Evolutionary conservation across 1,284 basidiomycete genomes (phyloP).

Genomic region (Austroboletus novae-zelandiae): DNA sequence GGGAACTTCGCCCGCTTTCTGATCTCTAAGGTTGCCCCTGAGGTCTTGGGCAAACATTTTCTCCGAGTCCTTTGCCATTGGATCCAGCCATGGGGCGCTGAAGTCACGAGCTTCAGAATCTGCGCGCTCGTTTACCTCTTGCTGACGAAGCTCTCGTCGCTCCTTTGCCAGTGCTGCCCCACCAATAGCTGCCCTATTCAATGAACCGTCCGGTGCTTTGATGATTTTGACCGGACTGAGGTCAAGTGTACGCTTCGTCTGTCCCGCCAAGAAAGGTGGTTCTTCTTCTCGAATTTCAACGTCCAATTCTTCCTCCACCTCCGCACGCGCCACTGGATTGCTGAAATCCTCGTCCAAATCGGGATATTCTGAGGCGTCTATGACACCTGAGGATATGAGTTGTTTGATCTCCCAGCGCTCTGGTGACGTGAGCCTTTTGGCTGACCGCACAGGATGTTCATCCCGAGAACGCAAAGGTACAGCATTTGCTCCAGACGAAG

Average conservation of each 20-base stretch:
- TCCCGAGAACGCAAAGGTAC: constrained; percentile 59
- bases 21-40: constrained; percentile 78
- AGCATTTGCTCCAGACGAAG: constrained; percentile 65
- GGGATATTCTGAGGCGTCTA: constrained; percentile 93
- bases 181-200: constrained; percentile 93
- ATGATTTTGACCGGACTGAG: constrained; percentile 97
- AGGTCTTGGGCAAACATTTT: constrained; percentile 93
- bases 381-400: constrained; percentile 92
- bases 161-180: constrained; percentile 95
- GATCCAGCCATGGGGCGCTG: constrained; percentile 95
- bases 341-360: constrained; percentile 91
- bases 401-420: constrained; percentile 99
- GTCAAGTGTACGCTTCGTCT: constrained; percentile 93
- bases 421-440: constrained; percentile 92
- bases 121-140: constrained; percentile 92
- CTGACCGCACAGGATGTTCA: constrained; percentile 62
- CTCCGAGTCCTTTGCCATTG: constrained; percentile 89
- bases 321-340: constrained; percentile 74
- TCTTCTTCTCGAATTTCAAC: constrained; percentile 98
- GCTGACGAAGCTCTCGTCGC: constrained; percentile 88
- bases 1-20: constrained; percentile 80
- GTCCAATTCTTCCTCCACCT: constrained; percentile 94
- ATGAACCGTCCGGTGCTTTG: constrained; percentile 90
- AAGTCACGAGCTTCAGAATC: constrained; percentile 94
- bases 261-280: constrained; percentile 93